These are phyloP conservation scores for Candida golubevii DNA, from an alignment of 805 yeast species.

Conservation along the genomic window DNA sequence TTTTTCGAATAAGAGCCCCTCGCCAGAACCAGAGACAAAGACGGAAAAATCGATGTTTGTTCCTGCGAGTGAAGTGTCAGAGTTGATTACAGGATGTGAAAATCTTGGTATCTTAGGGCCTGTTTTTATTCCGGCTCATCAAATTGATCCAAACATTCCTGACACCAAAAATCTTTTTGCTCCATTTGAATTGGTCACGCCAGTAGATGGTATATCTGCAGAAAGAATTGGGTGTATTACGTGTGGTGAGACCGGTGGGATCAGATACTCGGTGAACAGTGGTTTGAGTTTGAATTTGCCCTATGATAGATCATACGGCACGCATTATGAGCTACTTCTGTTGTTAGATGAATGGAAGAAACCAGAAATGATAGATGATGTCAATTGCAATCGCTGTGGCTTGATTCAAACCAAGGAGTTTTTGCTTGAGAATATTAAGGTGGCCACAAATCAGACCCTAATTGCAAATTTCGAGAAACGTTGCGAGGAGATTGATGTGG, in stretches of 20 bases:
- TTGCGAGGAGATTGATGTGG: conserved; percentile 34
- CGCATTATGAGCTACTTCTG: conserved; percentile 40
- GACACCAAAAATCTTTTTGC: conserved; percentile 41
- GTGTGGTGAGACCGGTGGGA: conserved; percentile 94
- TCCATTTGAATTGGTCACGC: conserved; percentile 65
- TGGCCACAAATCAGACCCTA: conserved; percentile 36
- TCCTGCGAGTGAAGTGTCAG: conserved; percentile 20
- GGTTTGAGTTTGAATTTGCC: conserved; percentile 73
- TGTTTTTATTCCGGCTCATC: conserved; percentile 67
- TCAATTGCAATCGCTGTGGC: conserved; percentile 92
- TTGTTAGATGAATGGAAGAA: conserved; percentile 63
- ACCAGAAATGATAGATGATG: conserved; percentile 88
- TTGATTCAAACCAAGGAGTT: conserved; percentile 56
- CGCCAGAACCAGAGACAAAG: conserved; percentile 22
- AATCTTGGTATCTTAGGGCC: conserved; percentile 56
- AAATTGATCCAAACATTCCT: conserved; percentile 66
- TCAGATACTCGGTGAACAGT: conserved; percentile 72
- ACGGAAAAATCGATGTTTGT: conserved; percentile 17
- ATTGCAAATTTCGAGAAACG: conserved; percentile 27
- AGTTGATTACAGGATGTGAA: conserved; percentile 36
- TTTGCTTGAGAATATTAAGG: conserved; percentile 37
- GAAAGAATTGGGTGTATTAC: conserved; percentile 85
- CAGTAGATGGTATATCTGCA: conserved; percentile 86
- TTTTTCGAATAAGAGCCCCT: conserved; percentile 17
- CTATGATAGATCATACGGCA: conserved; percentile 33